Evolutionary conservation across 352 stramenopile genomes (phyloP).

Genomic region (Phytophthora tentaculata): DNA sequence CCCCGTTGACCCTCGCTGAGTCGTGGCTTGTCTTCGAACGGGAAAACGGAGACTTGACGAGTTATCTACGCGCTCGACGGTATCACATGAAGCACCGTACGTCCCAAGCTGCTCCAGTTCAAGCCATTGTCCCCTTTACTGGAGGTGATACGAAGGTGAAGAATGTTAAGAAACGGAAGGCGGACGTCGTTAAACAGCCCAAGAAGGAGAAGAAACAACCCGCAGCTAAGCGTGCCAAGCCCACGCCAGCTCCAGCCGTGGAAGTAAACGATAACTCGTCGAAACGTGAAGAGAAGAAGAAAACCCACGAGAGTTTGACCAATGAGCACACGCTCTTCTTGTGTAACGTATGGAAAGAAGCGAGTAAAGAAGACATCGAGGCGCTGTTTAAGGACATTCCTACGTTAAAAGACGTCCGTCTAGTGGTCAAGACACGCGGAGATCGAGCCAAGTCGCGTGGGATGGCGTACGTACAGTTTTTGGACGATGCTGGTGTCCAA

Average conservation of each 20-base stretch:
- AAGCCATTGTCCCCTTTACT: neutral
- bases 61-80: constrained; percentile 41
- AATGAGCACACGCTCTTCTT: constrained; percentile 77
- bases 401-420: constrained; percentile 58
- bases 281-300: constrained; percentile 38
- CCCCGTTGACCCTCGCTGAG: constrained; percentile 41
- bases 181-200: constrained; percentile 5
- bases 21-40: constrained; percentile 60
- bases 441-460: constrained; percentile 68
- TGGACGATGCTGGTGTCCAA: constrained; percentile 47
- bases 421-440: constrained; percentile 69
- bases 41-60: constrained; percentile 49
- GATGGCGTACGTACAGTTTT: constrained; percentile 81
- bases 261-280: constrained; percentile 2
- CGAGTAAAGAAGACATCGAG: constrained; percentile 53
- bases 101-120: constrained; percentile 3
- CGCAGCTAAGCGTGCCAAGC: constrained; percentile 37
- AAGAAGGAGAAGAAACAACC: constrained; percentile 18
- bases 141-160: constrained; percentile 22
- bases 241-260: neutral
- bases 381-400: constrained; percentile 59
- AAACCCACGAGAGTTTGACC: constrained; percentile 42
- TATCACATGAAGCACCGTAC: constrained; percentile 35
- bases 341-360: constrained; percentile 70
- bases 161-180: constrained; percentile 33